Evolutionary conservation across 805 yeast genomes (phyloP).

Genomic region (Pichia eremophila): DNA sequence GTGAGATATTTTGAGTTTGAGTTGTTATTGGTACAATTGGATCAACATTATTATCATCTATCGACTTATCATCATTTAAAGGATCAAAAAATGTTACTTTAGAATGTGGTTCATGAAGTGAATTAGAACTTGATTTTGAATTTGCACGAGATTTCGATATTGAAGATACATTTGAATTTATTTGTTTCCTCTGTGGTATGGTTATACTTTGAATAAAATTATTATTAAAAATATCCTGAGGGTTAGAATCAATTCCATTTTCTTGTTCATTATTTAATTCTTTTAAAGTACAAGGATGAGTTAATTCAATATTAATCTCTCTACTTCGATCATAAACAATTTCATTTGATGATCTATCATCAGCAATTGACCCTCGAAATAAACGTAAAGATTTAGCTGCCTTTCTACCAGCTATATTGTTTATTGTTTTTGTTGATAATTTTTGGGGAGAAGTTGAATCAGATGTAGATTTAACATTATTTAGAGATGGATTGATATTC

Average conservation of each 20-base stretch:
- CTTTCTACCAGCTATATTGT: conserved; percentile 28
- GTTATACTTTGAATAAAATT: too few species aligned
- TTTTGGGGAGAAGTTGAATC: conserved; percentile 3
- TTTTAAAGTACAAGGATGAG: conserved; percentile 3
- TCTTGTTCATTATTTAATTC: neutral
- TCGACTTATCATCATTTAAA: too few species aligned
- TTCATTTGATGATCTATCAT: neutral
- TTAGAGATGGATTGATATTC: too few species aligned
- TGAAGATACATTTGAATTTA: neutral
- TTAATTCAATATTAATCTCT: neutral
- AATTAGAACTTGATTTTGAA: neutral
- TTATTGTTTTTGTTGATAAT: conserved; percentile 1
- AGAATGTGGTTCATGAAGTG: too few species aligned
- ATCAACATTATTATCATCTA: too few species aligned
- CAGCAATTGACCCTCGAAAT: conserved; percentile 27
- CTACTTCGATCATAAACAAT: neutral
- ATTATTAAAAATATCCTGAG: neutral
- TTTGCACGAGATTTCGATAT: neutral
- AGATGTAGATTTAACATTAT: neutral
- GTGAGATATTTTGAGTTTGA: too few species aligned
- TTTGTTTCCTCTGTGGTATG: too few species aligned
- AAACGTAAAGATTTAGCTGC: conserved; percentile 42
- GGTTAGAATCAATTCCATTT: too few species aligned
- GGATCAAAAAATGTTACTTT: too few species aligned
- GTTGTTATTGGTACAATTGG: too few species aligned